Base-by-base conservation (phyloP, 495 filamentous ascomycete genomes). In the Haplographium delicatum region DNA sequence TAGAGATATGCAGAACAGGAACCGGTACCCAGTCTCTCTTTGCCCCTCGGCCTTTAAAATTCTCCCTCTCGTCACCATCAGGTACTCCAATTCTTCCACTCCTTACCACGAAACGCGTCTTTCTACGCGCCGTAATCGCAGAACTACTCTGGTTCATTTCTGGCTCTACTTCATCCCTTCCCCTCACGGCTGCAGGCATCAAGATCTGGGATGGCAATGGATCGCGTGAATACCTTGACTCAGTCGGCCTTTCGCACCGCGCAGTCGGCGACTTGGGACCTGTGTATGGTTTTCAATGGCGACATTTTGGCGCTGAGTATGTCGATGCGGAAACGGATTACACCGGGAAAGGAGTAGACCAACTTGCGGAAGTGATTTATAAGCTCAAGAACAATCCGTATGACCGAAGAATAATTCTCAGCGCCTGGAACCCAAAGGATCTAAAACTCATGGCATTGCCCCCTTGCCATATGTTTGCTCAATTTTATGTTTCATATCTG, bases 141-240 rank as follows among this genome's bases (percentile, higher is more conserved):
- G 93, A 98, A 64, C 86, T 98, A 15, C 85, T 98, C 59, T 98
- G 93, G 93, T 97, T 98, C 71, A 81, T 98, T 62, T 73, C 76
- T 24, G 91, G 89, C 63, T 75, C 67, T 50, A 97, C 93, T 1
- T 91, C 88, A 3, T 86, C 86, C 0, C 59, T 75, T 3, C 72
- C 89, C 0, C 83, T 97, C 19, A 82, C 78, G 37, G 77, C 78
- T 8, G 79, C 83, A 9, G 88, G 88, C 10, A 80, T 97, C 60
- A 95, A 94, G 66, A 97, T 98, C 71, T 98, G 93, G 93, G 93
- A 98, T 68, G 89, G 88, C 62, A 97, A 98, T 64, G 93, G 91
- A 50, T 86, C 81, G 45, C 91, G 93, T 62, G 83, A 78, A 53
- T 95, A 80, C 68, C 85, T 98, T 34, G 91, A 98, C 68, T 80